Base-by-base conservation (phyloP, 2,329 filamentous ascomycete genomes). In the Davidsoniella virescens region DNA sequence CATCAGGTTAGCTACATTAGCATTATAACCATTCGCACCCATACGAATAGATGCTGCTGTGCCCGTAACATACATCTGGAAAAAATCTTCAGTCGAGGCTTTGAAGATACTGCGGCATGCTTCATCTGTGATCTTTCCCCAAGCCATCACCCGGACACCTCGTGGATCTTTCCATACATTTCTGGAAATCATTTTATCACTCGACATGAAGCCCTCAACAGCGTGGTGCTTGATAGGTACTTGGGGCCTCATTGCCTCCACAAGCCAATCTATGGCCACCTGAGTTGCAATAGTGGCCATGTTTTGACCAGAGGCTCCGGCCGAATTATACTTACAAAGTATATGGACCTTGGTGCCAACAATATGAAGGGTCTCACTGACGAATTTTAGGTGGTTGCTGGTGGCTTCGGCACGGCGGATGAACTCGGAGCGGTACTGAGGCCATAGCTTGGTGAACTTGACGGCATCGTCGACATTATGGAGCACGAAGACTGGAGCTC, bases 111-210 rank as follows among this genome's bases (percentile, higher is more conserved):
- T 3, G 12, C 23, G 41, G 10, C 17, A 51, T 12, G 41, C 44
- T n/a, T 45, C 42, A 16, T 47, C 49, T 7, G 42, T 51, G n/a
- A 51, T 17, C 10, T 23, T 51, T 3, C 42, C 49, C 49, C 49
- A 51, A 6, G 49, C 42, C 18, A 51, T 25, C 6, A 51, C 49
- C 20, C 45, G 26, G 12, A 46, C 42, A 23, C 49, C 49, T 8
- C 49, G 33, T 17, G 20, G 33, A 14, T 36, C 38, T 7, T n/a
- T 37, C 14, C 18, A n/a, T 17, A n/a, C 4, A 5, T 41, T 17
- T 5, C 17, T 12, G 1, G 42, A 46, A 16, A 20, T 9, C 2
- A 46, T 8, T 26, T 51, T 51, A 37, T 51, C 49, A 2, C 42
- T 18, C 9, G 42, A 36, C 26, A 29, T 20, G n/a, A 39, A 12